Percentiles rank a stretch among this genome's conserved stretches.
These are phyloP conservation scores for Pythium rishiriense DNA, from an alignment of 352 stramenopile genomes.

Conservation along the genomic window DNA sequence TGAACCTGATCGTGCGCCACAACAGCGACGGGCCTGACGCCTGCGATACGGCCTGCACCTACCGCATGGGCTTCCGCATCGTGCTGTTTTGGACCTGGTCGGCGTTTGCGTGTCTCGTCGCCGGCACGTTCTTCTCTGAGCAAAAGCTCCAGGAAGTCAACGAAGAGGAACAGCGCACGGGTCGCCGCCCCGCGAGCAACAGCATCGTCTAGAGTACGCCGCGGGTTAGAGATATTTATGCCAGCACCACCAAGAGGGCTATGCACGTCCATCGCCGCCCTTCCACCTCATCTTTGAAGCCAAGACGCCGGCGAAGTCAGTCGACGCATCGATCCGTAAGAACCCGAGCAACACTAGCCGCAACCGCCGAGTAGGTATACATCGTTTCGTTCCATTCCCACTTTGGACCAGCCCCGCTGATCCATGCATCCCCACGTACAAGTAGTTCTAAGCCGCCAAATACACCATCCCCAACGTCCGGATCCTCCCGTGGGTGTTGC, in stretches of 20 bases:
- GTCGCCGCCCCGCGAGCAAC: constrained; percentile 20
- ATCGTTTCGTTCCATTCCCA: neutral
- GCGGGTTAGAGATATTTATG: constrained; percentile 12
- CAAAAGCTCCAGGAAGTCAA: constrained; percentile 27
- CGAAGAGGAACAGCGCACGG: constrained; percentile 27
- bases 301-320: neutral
- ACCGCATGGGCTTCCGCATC: constrained; percentile 82
- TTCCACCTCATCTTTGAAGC: too few relatives aligned
- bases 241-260: neutral
- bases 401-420: neutral
- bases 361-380: neutral
- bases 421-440: neutral
- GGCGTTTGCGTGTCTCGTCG: constrained; percentile 71
- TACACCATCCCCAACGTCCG: neutral
- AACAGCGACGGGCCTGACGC: constrained; percentile 32
- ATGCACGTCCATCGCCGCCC: neutral
- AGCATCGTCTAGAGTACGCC: constrained; percentile 17
- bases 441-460: neutral
- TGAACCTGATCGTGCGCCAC: constrained; percentile 75
- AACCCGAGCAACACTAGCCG: neutral
- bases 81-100: constrained; percentile 73
- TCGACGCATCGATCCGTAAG: neutral
- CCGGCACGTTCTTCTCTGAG: constrained; percentile 39
- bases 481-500: neutral
- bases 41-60: constrained; percentile 76